Evolutionary conservation across 129 eudicot species (phyloP), one percentile per base, ranked within the genome.

Genomic region (Pittosporum tobira): DNA sequence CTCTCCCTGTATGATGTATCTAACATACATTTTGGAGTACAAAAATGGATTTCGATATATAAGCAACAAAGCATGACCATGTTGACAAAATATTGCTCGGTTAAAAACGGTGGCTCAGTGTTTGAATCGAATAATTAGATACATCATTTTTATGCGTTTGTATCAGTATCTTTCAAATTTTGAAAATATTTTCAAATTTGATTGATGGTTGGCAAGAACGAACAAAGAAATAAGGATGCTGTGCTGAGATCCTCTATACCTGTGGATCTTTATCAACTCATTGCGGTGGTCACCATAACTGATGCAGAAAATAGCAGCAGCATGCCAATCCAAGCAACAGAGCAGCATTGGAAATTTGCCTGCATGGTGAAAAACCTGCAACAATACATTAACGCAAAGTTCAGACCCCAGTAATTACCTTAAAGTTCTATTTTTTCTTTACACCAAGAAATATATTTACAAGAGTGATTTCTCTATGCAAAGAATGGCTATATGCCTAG

Each of bases 351-450:
- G 11, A 29, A 22, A 25, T 42, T 49, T 51, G 47, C 19, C 9
- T 44, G 29, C 13, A 22, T 10, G 71, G 57, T 31, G 78, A 74
- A 68, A 40, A 67, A 71, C 88, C 88, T 81, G 88, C 64, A 48
- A 57, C 1, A 54, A 16, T n/a, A 57, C 1, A 25, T 40, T 42
- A 15, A 24, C 11, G 24, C 27, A 2, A 30, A 6, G 38, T 40
- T 36, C 1, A 14, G 36, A 13, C 31, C 50, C 15, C 16, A 18
- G 16, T 2, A 2, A 2, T 44, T 6, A 6, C 16, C 16, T 15
- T 46, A 7, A 1, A 46, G 21, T 23, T 46, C 51, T 46, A 20
- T 46, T 7, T 44, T 18, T 14, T 18, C 23, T 29, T 49, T 24
- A 20, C 5, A 48, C 7, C 44, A 16, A 9, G 31, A 26, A 25